Percentiles rank a stretch among this genome's conserved stretches.
phyloP scores from a whole-genome alignment of 208 protist genomes.

The Tritrichomonas musculus region DNA sequence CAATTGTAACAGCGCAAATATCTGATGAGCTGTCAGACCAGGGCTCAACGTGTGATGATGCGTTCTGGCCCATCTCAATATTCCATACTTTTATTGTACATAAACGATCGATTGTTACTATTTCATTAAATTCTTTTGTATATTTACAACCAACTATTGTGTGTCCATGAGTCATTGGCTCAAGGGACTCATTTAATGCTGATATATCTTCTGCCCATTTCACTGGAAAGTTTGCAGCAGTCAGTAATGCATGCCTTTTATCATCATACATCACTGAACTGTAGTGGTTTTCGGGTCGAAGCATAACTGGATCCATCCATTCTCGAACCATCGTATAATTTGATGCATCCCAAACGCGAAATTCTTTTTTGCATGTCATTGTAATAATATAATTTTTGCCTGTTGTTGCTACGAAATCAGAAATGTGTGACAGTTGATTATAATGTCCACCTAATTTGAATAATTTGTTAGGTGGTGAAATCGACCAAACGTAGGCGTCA shows the following conservation, averaged over 20 bases:
- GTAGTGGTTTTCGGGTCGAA: conserved; percentile 10
- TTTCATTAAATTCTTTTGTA: neutral
- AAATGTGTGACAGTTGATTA: neutral
- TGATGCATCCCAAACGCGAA: neutral
- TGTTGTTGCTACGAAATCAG: neutral
- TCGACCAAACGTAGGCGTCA: neutral
- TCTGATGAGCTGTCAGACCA: neutral
- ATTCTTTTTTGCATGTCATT: conserved; percentile 18
- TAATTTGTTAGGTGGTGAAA: neutral
- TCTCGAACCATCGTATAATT: neutral
- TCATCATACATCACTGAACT: neutral
- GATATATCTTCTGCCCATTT: conserved; percentile 32
- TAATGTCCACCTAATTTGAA: conserved; percentile 2
- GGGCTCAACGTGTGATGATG: neutral
- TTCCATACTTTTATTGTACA: neutral
- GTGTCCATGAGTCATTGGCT: neutral
- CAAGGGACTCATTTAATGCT: neutral
- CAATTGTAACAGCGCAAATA: neutral
- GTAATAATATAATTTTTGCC: neutral
- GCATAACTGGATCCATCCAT: neutral
- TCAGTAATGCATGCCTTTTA: neutral
- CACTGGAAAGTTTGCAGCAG: neutral
- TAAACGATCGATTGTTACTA: neutral
- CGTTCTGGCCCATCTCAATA: neutral
- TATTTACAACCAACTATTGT: neutral